Evolutionary conservation across 2,329 filamentous ascomycete genomes (phyloP).

Genomic region (Venturia oleaginea): DNA sequence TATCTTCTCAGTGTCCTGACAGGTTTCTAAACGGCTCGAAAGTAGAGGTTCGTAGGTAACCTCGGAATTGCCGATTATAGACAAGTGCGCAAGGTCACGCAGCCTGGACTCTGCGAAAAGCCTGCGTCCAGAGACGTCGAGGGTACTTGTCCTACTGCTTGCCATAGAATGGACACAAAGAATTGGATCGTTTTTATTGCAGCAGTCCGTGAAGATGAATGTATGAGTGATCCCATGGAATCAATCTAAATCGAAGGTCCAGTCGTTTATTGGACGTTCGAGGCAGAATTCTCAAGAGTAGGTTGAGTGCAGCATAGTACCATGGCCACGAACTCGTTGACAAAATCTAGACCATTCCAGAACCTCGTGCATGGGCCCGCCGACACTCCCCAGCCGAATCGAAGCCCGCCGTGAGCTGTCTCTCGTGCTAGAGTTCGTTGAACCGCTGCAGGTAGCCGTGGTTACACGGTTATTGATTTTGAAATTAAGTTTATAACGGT

Average conservation of each 20-base stretch:
- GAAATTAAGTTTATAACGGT: neutral
- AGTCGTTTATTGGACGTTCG: neutral
- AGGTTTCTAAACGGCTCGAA: neutral
- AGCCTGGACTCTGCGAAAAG: neutral
- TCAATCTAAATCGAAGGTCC: neutral
- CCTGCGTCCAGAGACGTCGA: neutral
- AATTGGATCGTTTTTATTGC: neutral
- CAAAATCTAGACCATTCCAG: neutral
- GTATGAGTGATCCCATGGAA: neutral
- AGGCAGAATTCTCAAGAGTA: neutral
- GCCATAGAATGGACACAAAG: neutral
- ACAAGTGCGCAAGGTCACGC: no score
- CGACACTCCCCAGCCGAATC: neutral
- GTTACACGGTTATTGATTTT: neutral
- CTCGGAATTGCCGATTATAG: neutral
- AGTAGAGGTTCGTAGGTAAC: neutral
- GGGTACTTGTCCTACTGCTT: no score
- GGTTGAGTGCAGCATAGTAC: neutral
- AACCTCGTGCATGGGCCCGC: neutral
- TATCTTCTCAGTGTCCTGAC: no score
- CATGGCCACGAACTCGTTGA: neutral
- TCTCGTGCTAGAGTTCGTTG: neutral
- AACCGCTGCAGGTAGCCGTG: slow-evolving; percentile 1
- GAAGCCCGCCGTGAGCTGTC: neutral
- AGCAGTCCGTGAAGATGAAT: neutral